Evolutionary conservation across 202 grass and related monocot species (phyloP).

Genomic region (Elaeis oleifera): DNA sequence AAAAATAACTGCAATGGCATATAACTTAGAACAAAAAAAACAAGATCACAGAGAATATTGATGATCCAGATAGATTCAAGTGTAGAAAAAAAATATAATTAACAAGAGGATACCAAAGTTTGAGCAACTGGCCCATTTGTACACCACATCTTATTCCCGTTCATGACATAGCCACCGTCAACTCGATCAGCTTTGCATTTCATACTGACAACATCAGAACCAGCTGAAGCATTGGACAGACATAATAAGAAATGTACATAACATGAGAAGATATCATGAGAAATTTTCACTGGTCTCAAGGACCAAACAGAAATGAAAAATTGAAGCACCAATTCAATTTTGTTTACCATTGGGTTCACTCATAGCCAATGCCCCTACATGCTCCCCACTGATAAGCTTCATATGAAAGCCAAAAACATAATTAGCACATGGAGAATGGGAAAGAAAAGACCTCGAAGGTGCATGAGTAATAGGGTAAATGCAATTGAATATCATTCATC

Average conservation of each 20-base stretch:
- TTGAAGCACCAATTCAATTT: background rate
- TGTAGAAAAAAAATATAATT: background rate
- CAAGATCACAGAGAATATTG: background rate
- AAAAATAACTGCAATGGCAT: no score
- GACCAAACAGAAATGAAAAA: slow-evolving; percentile 1
- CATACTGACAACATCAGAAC: slow-evolving; percentile 98
- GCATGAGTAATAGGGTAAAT: no score
- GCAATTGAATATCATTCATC: no score
- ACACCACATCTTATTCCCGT: slow-evolving; percentile 99
- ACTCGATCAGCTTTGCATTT: slow-evolving; percentile 93
- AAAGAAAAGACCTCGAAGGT: no score
- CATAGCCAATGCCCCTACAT: slow-evolving; percentile 89
- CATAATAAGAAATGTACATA: background rate
- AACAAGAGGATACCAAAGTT: slow-evolving; percentile 51
- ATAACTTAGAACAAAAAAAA: background rate
- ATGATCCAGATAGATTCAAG: background rate
- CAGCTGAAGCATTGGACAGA: slow-evolving; percentile 46
- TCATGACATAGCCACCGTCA: slow-evolving; percentile 76
- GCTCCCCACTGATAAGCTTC: slow-evolving; percentile 91
- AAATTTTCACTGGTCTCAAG: slow-evolving; percentile 2
- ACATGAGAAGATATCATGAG: background rate
- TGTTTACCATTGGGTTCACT: slow-evolving; percentile 89
- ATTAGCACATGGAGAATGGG: slow-evolving; percentile 1
- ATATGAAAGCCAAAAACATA: slow-evolving; percentile 28
- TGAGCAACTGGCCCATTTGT: slow-evolving; percentile 93